Conservation (phyloP, 768 basidiomycete genomes). For the Boletellus ananiceps region DNA sequence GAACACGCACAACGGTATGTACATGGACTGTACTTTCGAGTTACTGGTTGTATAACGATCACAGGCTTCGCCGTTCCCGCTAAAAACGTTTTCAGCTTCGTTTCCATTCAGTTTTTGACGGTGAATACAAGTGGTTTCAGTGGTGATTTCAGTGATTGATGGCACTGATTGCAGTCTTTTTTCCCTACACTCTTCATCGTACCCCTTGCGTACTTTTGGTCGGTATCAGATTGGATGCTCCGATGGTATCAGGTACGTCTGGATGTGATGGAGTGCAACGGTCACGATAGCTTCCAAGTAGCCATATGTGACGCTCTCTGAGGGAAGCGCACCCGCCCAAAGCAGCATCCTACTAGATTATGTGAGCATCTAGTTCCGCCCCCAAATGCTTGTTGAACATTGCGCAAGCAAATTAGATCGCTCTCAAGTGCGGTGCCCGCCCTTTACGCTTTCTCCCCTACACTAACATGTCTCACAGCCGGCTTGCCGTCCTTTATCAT, state of each 20-base stretch:
- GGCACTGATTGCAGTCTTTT: conserved; percentile 42
- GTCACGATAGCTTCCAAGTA: conserved; percentile 24
- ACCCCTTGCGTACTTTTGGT: conserved; percentile 49
- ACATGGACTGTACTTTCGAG: not conserved
- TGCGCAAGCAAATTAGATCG: conserved; percentile 30
- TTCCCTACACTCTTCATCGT: conserved; percentile 50
- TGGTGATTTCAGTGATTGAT: not conserved
- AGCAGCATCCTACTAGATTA: conserved; percentile 65
- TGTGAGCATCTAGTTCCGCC: conserved; percentile 33
- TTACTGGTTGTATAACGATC: not conserved
- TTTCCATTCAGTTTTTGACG: conserved; percentile 43
- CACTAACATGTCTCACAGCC: conserved; percentile 32
- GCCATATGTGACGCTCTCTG: conserved; percentile 59
- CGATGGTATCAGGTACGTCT: conserved; percentile 53
- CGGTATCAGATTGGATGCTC: conserved; percentile 49
- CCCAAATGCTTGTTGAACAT: conserved; percentile 1
- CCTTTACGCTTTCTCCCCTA: not conserved
- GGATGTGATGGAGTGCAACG: not conserved
- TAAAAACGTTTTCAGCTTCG: conserved; percentile 45
- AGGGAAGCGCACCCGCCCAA: conserved; percentile 49
- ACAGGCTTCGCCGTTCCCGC: conserved; percentile 52
- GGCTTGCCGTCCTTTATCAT: conserved; percentile 37
- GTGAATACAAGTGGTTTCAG: conserved; percentile 28
- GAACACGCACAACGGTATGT: conserved; percentile 14
- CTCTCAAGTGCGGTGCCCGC: conserved; percentile 35